Conservation (phyloP, 202 grass and related monocot species). For the Elaeis oleifera region DNA sequence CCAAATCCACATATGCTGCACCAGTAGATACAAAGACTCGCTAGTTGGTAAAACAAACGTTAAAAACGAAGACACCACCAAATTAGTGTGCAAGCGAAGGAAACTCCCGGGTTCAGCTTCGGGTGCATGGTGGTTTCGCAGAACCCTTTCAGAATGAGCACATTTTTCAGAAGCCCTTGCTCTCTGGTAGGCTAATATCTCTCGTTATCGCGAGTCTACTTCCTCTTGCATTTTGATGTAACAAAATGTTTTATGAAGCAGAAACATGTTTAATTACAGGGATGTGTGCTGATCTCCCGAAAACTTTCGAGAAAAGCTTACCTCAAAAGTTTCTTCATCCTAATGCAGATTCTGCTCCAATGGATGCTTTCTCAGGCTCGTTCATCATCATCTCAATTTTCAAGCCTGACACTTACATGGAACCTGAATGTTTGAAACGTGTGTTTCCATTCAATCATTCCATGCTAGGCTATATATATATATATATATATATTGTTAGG, state of each 20-base stretch:
- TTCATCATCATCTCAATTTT: not conserved
- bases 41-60: too few species aligned
- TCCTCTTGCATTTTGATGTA: not conserved
- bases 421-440: too few species aligned
- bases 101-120: conserved; percentile 49
- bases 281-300: conserved; percentile 36
- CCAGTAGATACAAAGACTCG: too few species aligned
- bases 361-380: not conserved
- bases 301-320: conserved; percentile 23
- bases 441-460: too few species aligned
- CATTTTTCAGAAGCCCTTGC: conserved; percentile 42
- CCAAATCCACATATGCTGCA: too few species aligned
- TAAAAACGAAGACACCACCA: not conserved
- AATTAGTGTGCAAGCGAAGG: conserved; percentile 48
- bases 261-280: conserved; percentile 24
- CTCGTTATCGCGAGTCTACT: not conserved
- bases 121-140: conserved; percentile 43
- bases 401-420: not conserved
- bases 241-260: not conserved
- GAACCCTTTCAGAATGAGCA: conserved; percentile 33
- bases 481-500: too few species aligned
- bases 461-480: too few species aligned
- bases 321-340: conserved; percentile 1
- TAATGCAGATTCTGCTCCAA: conserved; percentile 15
- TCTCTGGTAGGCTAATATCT: conserved; percentile 37